These are phyloP conservation scores for Kentomonas sorsogonicus DNA, from an alignment of 208 protist genomes.

Conservation along the genomic window DNA sequence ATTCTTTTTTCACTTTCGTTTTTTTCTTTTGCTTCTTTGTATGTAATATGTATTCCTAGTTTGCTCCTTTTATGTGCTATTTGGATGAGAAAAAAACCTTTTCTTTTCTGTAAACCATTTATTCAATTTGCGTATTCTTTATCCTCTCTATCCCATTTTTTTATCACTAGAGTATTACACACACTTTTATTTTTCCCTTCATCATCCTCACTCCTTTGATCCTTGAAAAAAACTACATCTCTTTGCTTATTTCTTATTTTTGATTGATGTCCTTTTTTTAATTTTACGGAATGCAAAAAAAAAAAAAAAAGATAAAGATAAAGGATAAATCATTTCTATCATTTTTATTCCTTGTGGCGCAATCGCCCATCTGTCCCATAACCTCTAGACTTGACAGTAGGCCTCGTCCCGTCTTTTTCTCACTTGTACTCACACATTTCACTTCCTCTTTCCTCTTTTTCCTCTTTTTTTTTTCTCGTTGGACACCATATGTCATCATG, in stretches of 20 bases:
- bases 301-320: no score
- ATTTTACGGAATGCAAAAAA: no score
- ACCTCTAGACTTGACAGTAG: no score
- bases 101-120: neutral
- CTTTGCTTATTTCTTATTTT: neutral
- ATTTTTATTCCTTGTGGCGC: no score
- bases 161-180: neutral
- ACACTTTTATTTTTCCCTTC: neutral
- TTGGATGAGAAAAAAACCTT: neutral
- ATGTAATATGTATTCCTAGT: neutral
- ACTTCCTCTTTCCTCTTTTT: neutral
- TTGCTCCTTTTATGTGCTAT: neutral
- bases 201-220: neutral
- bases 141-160: slow-evolving; percentile 3
- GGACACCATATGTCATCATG: no score
- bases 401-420: neutral
- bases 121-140: neutral
- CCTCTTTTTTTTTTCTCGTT: slow-evolving; percentile 9
- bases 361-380: no score
- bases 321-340: no score
- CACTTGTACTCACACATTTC: no score
- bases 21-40: neutral
- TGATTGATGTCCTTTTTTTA: no score
- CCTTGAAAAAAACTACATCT: neutral
- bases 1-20: neutral